Percentiles rank a stretch among this genome's conserved stretches.
These are phyloP conservation scores for Naganishia onofrii DNA, from an alignment of 768 basidiomycete genomes.

Conservation along the genomic window DNA sequence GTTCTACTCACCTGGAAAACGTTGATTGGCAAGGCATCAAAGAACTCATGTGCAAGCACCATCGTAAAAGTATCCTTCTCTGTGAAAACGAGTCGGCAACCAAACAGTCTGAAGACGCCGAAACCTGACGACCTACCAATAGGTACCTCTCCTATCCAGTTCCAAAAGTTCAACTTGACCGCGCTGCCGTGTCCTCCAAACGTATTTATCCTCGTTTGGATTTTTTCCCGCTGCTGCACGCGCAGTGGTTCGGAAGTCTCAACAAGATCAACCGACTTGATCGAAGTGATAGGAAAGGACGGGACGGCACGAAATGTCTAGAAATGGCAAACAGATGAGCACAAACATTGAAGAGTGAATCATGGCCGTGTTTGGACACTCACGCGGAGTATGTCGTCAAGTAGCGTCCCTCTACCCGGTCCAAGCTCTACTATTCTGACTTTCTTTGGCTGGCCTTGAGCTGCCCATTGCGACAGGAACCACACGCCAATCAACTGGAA, in stretches of 20 bases:
- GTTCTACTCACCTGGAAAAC: conserved; percentile 73
- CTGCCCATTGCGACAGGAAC: conserved; percentile 73
- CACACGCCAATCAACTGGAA: conserved; percentile 79
- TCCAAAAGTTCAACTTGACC: conserved; percentile 64
- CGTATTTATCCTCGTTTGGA: conserved; percentile 48
- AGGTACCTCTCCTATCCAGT: conserved; percentile 67
- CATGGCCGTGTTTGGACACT: conserved; percentile 40
- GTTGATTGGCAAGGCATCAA: conserved; percentile 92
- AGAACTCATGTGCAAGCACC: conserved; percentile 93
- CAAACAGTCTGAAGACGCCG: not conserved
- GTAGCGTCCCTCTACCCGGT: conserved; percentile 86
- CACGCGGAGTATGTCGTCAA: conserved; percentile 83
- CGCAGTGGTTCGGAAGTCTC: conserved; percentile 75
- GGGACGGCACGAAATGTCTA: conserved; percentile 45
- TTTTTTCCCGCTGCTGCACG: conserved; percentile 61
- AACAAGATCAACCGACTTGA: conserved; percentile 66
- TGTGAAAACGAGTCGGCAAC: conserved; percentile 25
- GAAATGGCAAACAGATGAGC: not conserved
- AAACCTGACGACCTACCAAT: conserved; percentile 43
- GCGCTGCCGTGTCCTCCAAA: conserved; percentile 27
- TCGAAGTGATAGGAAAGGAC: conserved; percentile 37
- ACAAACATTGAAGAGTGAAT: not conserved
- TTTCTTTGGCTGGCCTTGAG: conserved; percentile 56
- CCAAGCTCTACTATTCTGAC: conserved; percentile 85
- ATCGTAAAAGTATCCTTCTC: conserved; percentile 65